Base-by-base conservation (phyloP, 306 rosid genomes). In the Boehmeria nivea region DNA sequence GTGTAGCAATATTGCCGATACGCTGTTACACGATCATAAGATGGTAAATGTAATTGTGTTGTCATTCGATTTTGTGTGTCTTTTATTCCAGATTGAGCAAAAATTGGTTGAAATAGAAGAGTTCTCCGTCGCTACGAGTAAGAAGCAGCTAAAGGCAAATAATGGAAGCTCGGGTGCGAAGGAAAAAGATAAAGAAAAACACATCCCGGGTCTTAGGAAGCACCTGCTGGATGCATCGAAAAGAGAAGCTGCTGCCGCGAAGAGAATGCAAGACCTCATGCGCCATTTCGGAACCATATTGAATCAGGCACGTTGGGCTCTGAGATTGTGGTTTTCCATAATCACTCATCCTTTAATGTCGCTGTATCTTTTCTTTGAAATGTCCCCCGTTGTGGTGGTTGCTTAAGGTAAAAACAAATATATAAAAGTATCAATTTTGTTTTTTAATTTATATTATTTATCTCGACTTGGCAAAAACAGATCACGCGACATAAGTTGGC, bases 191-290 rank as follows among this genome's bases (percentile, higher is more conserved):
- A 82, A 79, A 63, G 87, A 80, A 16, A 84, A 75, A 59, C 81
- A 76, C 72, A 61, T 83, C 36, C 87, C 88, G 12, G 80, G 95
- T 67, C 66, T 81, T 55, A 86, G 74, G 75, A 89, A 76, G 85
- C 94, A 83, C 63, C 85, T 79, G 42, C 89, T 73, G 56, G 95
- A 89, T 8, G 86, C 86, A 59, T 63, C 88, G 18, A 82, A 71
- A 27, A 82, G 89, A 76, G 94, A 86, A 75, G 84, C 76, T 2
- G 95, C 83, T 66, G 79, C 95, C 61, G 56, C 79, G 20, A 86
- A 89, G 83, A 79, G 97, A 83, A 83, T 89, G 95, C 95, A 78
- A 64, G 97, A 89, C 55, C 89, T 89, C 23, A 86, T 86, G 70
- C 94, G 95, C 57, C 95, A 86, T 17, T 83, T 81, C 26, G 90